Base-by-base conservation (phyloP, 2,329 filamentous ascomycete genomes). In the Diaporthe nobilis region DNA sequence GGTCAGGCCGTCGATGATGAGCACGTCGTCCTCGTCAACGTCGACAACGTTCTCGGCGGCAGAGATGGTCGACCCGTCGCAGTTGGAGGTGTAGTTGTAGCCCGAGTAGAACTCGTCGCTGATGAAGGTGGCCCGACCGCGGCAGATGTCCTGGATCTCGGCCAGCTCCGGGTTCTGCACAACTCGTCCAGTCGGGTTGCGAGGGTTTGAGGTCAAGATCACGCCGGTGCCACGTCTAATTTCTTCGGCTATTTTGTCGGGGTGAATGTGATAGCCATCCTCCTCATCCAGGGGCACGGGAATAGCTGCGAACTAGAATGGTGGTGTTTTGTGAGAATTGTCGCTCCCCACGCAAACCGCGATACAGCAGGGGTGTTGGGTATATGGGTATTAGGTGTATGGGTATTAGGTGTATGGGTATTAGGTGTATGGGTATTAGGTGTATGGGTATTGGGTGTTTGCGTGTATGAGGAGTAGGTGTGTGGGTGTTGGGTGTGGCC, bases 71-170 rank as follows among this genome's bases (percentile, higher is more conserved):
- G 90, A 92, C 53, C 96, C 96, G 82, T 98, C 96, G 83, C 96
- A 98, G 86, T 95, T 90, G 80, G 92, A 94, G 49, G 95, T 97
- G 87, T 98, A 98, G 86, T 98, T 98, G 89, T 98, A 98, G 31
- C 96, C 95, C 15, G 93, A 92, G 87, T 98, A 98, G 88, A 98
- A 98, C 85, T 98, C 96, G 82, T 98, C 96, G 86, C 96, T 95
- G 83, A 98, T 96, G 74, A 98, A 88, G 0, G 96, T 98, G 4
- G 95, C 95, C 73, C 95, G 92, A 79, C 95, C 94, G 82, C 95
- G 92, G 88, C 95, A 98, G 80, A 98, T 93, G 82, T 98, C 94
- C 84, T 98, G 96, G 81, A 98, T 98, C 85, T 96, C 91, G 25
- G 94, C 93, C 77, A 98, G 88, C 84, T 98, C 94, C 0, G 95